A percentile compares a stretch with the other conserved stretches of the same genome.
These are phyloP conservation scores for Chrysoporthe puriensis DNA, from an alignment of 2,329 filamentous ascomycete species.

Conservation along the genomic window DNA sequence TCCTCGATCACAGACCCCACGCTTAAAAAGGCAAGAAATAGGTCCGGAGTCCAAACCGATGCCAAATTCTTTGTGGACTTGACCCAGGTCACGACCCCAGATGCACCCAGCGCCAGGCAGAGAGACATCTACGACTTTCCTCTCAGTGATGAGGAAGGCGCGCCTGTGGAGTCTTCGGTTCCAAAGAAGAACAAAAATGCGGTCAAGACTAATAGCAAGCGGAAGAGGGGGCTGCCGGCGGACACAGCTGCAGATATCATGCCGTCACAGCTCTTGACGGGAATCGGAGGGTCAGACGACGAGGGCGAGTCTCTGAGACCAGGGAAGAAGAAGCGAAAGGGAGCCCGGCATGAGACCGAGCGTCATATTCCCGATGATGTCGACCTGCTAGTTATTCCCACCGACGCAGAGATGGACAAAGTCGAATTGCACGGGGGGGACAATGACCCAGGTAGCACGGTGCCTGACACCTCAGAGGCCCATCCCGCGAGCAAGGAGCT, in stretches of 20 bases:
- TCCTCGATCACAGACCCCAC: constrained; percentile 37
- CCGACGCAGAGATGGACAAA: constrained; percentile 20
- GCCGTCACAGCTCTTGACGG: constrained; percentile 8
- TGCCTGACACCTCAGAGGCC: constrained; percentile 21
- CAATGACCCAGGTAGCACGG: constrained; percentile 1
- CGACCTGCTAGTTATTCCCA: constrained; percentile 32
- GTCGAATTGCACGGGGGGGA: constrained; percentile 26
- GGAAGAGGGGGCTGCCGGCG: constrained; percentile 25
- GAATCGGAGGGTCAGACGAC: background rate
- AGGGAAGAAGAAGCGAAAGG: constrained; percentile 19
- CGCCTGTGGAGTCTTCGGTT: constrained; percentile 8
- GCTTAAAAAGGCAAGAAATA: constrained; percentile 22
- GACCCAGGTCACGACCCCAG: constrained; percentile 41
- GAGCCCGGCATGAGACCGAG: background rate
- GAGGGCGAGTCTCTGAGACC: constrained; percentile 18
- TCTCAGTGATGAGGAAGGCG: constrained; percentile 43
- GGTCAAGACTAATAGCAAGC: constrained; percentile 27
- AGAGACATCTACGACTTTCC: constrained; percentile 50
- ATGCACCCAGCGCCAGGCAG: constrained; percentile 29
- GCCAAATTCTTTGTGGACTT: constrained; percentile 33
- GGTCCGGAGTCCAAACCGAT: constrained; percentile 1
- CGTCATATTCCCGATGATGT: constrained; percentile 29
- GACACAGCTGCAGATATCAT: constrained; percentile 5
- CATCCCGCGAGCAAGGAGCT: background rate
- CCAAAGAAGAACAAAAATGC: constrained; percentile 13